Base-by-base conservation (phyloP, 2,329 filamentous ascomycete genomes). In the Xylariales sp. region DNA sequence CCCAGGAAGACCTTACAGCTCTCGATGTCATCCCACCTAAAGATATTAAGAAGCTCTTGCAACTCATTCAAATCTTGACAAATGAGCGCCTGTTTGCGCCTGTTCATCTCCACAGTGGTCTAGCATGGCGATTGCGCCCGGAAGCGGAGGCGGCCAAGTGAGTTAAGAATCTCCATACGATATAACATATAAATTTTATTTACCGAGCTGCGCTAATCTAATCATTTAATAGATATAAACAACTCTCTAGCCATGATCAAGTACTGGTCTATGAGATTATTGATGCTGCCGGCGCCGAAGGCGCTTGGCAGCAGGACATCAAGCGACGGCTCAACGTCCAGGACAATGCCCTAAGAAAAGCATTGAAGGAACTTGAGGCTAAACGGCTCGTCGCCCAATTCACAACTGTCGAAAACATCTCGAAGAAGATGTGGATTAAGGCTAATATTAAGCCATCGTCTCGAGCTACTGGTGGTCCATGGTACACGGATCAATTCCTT, bases 401-500 rank as follows among this genome's bases (percentile, higher is more conserved):
- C 82, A 96, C 95, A 82, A 96, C 91, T 79, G 94, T 97, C 80
- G 94, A 97, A 81, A 91, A 92, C 77, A 93, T 93, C 34, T 92
- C 91, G 72, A 92, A 96, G 78, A 97, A 97, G 82, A 97, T 97
- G 87, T 99, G 96, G 85, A 97, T 99, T 86, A 90, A 97, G 76
- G 89, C 91, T 62, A 90, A 91, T 70, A 87, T 99, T 68, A 89
- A 90, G 10, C 95, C 96, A 0, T 93, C 91, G 62, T 94, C 97
- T 69, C 92, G 96, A 69, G 93, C 97, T 54, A 97, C 94, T 0
- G 96, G 96, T 55, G 96, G 96, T 1, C 92, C 93, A 8, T 99
- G 95, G 93, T 97, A 96, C 79, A 94, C 93, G 7, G 94, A 97
- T 70, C 93, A 93, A 60, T 92, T 94, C 71, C 86, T 98, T 12